A percentile compares a stretch with the other conserved stretches of the same genome.
These are phyloP conservation scores for Nakazawaea siamensis DNA, from an alignment of 805 yeast genomes.

Conservation along the genomic window DNA sequence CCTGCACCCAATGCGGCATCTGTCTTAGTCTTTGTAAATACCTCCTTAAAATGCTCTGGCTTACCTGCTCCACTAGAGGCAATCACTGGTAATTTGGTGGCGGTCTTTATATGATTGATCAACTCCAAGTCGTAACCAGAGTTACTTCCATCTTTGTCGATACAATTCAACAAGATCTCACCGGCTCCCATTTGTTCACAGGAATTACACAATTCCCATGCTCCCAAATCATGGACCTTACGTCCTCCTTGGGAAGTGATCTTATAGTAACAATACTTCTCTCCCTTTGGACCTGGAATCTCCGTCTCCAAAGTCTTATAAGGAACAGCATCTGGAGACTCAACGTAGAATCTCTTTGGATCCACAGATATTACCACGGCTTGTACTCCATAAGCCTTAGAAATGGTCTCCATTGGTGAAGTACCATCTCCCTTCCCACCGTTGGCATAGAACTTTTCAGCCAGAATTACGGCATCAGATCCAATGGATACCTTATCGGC, in stretches of 20 bases:
- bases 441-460: constrained; percentile 65
- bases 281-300: constrained; percentile 81
- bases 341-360: constrained; percentile 82
- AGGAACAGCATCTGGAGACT: constrained; percentile 45
- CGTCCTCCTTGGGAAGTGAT: constrained; percentile 97
- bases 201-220: constrained; percentile 78
- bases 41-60: constrained; percentile 87
- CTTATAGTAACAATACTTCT: constrained; percentile 85
- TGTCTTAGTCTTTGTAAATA: constrained; percentile 68
- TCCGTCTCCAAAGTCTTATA: constrained; percentile 59
- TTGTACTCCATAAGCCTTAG: constrained; percentile 88
- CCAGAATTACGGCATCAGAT: constrained; percentile 92
- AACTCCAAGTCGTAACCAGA: constrained; percentile 90
- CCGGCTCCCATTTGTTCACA: constrained; percentile 96
- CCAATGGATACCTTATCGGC: constrained; percentile 98
- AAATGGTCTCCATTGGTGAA: constrained; percentile 89
- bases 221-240: constrained; percentile 81
- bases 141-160: constrained; percentile 95
- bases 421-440: constrained; percentile 57
- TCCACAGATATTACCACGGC: constrained; percentile 99
- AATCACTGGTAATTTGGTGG: constrained; percentile 85
- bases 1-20: constrained; percentile 99
- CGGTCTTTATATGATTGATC: constrained; percentile 64
- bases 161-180: constrained; percentile 86
- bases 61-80: constrained; percentile 98